Evolutionary conservation across 768 basidiomycete genomes (phyloP).

Genomic region (Mycena pura): DNA sequence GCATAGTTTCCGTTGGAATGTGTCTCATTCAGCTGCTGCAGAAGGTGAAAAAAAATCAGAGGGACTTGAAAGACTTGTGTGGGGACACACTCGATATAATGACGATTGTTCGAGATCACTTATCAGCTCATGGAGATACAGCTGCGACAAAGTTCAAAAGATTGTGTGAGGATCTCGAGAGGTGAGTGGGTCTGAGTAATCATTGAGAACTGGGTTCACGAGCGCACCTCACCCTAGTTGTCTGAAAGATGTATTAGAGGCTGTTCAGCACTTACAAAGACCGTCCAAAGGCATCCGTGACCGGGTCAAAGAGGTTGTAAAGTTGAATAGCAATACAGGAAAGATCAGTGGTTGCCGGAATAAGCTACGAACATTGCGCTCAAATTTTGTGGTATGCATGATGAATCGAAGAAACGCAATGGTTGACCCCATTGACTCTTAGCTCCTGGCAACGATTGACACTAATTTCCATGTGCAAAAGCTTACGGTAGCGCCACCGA

Average conservation of each 20-base stretch:
- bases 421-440: neutral
- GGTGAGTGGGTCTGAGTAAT: neutral
- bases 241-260: neutral
- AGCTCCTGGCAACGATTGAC: neutral
- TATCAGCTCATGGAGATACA: neutral
- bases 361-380: neutral
- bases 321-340: neutral
- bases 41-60: slow-evolving; percentile 12
- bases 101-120: neutral
- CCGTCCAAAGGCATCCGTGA: neutral
- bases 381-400: neutral
- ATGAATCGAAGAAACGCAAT: too few relatives aligned
- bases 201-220: neutral
- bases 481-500: neutral
- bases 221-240: neutral
- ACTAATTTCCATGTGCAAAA: neutral
- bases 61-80: slow-evolving; percentile 1
- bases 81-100: neutral
- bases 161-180: neutral
- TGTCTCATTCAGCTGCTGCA: neutral
- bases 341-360: neutral
- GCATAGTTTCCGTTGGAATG: neutral
- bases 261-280: neutral
- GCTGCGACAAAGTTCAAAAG: neutral
- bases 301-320: neutral